Evolutionary conservation across 345 rosid species (phyloP).

Genomic region (Cardiospermum halicacabum): DNA sequence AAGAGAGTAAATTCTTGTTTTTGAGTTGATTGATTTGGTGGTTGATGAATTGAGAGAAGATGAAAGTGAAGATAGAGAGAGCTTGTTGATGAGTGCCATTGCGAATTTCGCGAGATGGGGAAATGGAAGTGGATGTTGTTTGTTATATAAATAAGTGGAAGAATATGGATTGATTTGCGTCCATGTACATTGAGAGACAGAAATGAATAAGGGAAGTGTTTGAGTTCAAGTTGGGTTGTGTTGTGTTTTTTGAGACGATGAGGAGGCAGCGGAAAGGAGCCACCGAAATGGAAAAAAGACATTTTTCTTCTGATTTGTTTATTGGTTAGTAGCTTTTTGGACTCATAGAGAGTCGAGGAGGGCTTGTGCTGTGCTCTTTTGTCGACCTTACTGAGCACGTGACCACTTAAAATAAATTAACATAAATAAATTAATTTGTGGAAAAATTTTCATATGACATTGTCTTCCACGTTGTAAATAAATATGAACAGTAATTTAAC

Average conservation of each 20-base stretch:
- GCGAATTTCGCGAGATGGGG: background rate
- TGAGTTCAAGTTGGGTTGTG: background rate
- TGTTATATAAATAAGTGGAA: background rate
- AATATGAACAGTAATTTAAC: no score
- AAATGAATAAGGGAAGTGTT: background rate
- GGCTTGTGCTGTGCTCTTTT: slow-evolving; percentile 9
- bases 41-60: slow-evolving; percentile 17
- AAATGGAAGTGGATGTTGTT: background rate
- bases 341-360: background rate
- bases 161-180: slow-evolving; percentile 7
- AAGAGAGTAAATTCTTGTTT: slow-evolving; percentile 24
- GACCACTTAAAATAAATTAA: no score
- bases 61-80: slow-evolving; percentile 15
- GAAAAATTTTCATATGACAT: no score
- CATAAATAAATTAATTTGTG: no score
- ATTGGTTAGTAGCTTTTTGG: slow-evolving; percentile 16
- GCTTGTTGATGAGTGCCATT: slow-evolving; percentile 29
- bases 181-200: slow-evolving; percentile 9
- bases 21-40: slow-evolving; percentile 18
- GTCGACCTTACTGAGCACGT: background rate
- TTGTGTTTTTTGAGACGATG: background rate
- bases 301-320: background rate
- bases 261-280: slow-evolving; percentile 18
- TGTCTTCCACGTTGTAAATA: no score
- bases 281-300: no score